Evolutionary conservation across 2,329 filamentous ascomycete species (phyloP).

Genomic region (Clonostachys chloroleuca): DNA sequence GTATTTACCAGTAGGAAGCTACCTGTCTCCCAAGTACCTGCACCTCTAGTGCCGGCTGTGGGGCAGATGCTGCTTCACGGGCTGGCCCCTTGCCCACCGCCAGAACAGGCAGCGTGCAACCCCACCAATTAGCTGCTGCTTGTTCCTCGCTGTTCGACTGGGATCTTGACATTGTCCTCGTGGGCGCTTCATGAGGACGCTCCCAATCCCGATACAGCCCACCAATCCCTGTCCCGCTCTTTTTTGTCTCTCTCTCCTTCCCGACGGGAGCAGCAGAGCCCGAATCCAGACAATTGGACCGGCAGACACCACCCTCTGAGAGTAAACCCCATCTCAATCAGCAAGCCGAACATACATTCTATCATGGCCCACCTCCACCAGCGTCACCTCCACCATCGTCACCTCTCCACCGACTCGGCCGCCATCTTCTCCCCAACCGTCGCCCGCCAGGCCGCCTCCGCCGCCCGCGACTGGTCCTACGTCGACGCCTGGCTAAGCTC

Average conservation of each 20-base stretch:
- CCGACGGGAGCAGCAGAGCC: no score
- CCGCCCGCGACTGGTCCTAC: slow-evolving; percentile 87
- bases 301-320: no score
- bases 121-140: no score
- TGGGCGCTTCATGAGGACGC: neutral
- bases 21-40: no score
- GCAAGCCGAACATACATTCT: neutral
- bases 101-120: no score
- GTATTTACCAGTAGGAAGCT: no score
- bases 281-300: no score
- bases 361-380: neutral
- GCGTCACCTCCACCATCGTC: neutral
- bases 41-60: no score
- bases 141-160: no score
- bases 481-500: slow-evolving; percentile 78
- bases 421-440: slow-evolving; percentile 66
- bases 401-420: slow-evolving; percentile 18
- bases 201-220: neutral
- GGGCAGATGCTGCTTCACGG: neutral
- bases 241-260: no score
- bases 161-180: no score
- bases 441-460: slow-evolving; percentile 71
- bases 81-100: slow-evolving; percentile 4
- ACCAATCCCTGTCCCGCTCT: neutral
- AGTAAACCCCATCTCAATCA: no score